Conservation (phyloP, 176 grass and related monocot genomes). For the Musa acuminata region DNA sequence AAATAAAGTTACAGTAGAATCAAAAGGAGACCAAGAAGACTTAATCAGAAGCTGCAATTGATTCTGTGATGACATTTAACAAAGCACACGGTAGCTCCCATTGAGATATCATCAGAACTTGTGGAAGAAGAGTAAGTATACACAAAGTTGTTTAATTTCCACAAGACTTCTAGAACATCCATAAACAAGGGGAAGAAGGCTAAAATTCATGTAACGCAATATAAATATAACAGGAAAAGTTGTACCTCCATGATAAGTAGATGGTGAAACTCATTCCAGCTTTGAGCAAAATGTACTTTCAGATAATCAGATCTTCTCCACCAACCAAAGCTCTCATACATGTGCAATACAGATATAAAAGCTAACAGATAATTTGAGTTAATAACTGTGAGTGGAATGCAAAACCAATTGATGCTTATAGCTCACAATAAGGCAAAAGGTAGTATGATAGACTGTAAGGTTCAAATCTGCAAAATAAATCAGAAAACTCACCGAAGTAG, state of each 20-base stretch:
- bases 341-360: constrained; percentile 94
- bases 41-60: neutral
- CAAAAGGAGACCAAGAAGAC: neutral
- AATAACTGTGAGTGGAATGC: neutral
- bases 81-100: neutral
- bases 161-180: neutral
- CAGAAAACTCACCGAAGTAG: constrained; percentile 67
- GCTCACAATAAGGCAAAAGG: neutral
- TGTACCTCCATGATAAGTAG: constrained; percentile 95
- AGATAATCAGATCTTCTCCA: constrained; percentile 78
- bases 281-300: constrained; percentile 97
- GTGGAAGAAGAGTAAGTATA: neutral
- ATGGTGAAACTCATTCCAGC: constrained; percentile 92
- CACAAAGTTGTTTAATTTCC: neutral
- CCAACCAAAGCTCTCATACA: constrained; percentile 96
- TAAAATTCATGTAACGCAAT: neutral
- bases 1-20: neutral
- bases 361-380: constrained; percentile 31
- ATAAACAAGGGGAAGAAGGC: neutral
- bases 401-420: neutral
- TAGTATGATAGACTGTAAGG: neutral
- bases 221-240: neutral
- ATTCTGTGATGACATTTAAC: neutral
- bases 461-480: neutral
- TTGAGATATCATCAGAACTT: neutral